Evolutionary conservation across 169 alveolate genomes (phyloP).

Genomic region (Plasmodium vivax): DNA sequence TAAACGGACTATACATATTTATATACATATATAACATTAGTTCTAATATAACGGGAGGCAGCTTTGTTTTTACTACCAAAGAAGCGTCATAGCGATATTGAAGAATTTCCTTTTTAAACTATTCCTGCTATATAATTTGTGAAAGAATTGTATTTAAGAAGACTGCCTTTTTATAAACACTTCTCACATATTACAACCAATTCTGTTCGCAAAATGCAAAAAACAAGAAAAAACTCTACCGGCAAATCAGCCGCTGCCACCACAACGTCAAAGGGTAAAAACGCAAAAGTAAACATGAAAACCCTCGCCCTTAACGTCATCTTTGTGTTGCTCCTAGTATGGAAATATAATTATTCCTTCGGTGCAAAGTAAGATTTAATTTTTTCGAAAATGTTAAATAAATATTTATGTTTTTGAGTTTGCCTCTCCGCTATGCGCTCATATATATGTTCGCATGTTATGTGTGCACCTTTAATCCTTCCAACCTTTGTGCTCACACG

Average conservation of each 20-base stretch:
- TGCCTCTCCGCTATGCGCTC: neutral
- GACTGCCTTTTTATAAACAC: neutral
- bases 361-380: neutral
- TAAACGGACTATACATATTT: neutral
- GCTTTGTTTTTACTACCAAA: neutral
- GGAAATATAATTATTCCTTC: conserved; percentile 2
- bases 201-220: neutral
- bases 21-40: neutral
- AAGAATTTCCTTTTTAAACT: neutral
- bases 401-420: neutral
- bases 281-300: neutral
- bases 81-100: neutral
- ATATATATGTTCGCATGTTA: neutral
- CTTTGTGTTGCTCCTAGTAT: neutral
- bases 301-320: neutral
- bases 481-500: neutral
- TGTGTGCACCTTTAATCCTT: neutral
- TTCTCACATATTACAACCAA: neutral
- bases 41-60: neutral
- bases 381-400: neutral
- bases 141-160: neutral
- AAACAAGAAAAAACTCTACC: neutral
- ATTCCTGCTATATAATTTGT: neutral
- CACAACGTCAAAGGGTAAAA: neutral
- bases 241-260: neutral